Conservation (phyloP, 257 asterid genomes). For the Orobanche coerulescens region DNA sequence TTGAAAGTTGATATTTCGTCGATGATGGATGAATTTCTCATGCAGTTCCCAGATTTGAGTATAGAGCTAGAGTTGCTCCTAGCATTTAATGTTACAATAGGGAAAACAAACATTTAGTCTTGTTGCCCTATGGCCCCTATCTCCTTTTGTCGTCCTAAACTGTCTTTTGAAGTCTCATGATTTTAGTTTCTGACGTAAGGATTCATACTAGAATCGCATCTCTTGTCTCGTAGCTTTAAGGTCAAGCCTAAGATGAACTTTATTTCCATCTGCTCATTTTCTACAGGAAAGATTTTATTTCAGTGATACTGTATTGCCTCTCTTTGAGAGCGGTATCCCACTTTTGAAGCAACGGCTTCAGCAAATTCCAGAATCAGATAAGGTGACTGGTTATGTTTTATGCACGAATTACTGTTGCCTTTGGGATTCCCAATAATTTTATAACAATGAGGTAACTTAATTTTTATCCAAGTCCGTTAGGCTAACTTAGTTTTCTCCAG, state of each 20-base stretch:
- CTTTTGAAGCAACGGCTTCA: conserved; percentile 76
- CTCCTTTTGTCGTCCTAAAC: neutral
- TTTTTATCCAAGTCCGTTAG: neutral
- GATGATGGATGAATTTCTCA: neutral
- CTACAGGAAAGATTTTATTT: conserved; percentile 90
- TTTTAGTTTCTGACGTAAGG: neutral
- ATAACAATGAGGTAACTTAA: neutral
- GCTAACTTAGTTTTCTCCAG: conserved; percentile 32
- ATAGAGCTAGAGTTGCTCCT: neutral
- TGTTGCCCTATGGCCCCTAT: neutral
- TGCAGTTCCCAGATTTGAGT: neutral
- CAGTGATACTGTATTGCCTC: conserved; percentile 77
- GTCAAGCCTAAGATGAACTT: neutral
- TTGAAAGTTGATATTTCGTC: neutral
- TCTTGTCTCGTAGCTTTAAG: neutral
- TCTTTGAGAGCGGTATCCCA: conserved; percentile 92
- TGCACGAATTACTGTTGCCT: conserved; percentile 6
- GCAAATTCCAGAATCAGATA: conserved; percentile 60
- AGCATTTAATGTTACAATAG: neutral
- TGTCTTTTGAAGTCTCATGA: neutral
- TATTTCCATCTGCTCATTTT: conserved; percentile 19
- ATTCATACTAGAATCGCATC: neutral
- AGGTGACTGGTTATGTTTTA: conserved; percentile 31
- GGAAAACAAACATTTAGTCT: neutral
- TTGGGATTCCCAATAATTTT: neutral